Conservation (phyloP, 306 rosid genomes). For the Pterocarpus macrocarpus region DNA sequence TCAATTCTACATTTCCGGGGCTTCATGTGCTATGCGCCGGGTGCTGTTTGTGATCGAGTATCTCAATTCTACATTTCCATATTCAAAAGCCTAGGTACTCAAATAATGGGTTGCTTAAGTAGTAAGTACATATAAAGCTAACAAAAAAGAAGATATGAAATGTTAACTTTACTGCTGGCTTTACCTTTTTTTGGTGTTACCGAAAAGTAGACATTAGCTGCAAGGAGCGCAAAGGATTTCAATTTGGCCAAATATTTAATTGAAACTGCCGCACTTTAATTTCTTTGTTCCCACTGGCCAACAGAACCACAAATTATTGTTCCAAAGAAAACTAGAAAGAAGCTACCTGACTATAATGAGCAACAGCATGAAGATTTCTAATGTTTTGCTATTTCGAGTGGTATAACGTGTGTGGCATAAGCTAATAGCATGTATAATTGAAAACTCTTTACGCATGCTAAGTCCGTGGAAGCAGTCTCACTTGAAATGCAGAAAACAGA, state of each 20-base stretch:
- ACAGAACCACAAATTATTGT: background rate
- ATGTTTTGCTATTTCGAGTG: background rate
- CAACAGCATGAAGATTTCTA: background rate
- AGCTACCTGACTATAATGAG: background rate
- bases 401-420: background rate
- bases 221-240: background rate
- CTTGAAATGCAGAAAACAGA: background rate
- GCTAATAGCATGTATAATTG: background rate
- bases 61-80: background rate
- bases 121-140: too few relatives aligned
- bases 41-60: background rate
- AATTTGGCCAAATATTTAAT: background rate
- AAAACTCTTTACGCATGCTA: background rate
- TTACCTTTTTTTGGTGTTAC: background rate
- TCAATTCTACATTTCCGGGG: background rate
- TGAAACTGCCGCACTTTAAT: background rate
- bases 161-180: background rate
- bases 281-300: background rate
- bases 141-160: background rate
- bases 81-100: background rate
- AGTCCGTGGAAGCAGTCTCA: background rate
- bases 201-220: background rate
- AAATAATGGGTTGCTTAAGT: background rate
- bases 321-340: background rate
- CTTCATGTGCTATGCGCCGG: too few relatives aligned